phyloP scores from a whole-genome alignment of 202 grass and related monocot species.

The Saccharum hybrid region DNA sequence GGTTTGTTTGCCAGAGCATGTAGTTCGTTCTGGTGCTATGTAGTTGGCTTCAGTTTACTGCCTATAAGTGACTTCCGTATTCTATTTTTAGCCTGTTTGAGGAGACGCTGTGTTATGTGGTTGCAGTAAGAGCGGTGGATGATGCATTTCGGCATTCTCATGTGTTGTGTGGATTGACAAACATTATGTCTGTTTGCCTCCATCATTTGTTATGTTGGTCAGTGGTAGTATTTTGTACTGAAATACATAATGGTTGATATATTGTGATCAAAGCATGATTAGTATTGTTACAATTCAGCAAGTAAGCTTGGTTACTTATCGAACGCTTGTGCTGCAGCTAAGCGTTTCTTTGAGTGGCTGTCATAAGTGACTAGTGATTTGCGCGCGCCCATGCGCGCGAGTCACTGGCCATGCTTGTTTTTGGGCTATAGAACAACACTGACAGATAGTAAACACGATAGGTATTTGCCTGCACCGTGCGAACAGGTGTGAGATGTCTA shows the following conservation, averaged over 20 bases:
- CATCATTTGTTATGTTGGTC: neutral
- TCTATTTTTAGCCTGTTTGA: neutral
- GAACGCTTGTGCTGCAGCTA: neutral
- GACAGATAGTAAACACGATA: no score
- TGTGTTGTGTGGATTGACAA: neutral
- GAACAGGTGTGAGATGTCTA: no score
- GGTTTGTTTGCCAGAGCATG: neutral
- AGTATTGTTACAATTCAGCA: constrained; percentile 1
- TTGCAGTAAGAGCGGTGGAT: neutral
- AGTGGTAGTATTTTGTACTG: neutral
- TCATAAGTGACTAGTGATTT: neutral
- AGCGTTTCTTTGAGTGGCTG: neutral
- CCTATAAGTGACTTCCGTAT: neutral
- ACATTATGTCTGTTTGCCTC: neutral
- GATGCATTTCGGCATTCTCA: neutral
- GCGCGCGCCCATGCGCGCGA: no score
- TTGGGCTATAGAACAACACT: no score
- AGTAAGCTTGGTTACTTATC: neutral
- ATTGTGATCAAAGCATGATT: neutral
- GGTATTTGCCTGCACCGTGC: no score
- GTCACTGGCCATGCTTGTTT: no score
- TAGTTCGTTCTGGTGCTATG: neutral
- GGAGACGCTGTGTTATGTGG: neutral
- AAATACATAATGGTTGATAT: neutral
- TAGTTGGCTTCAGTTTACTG: neutral